phyloP scores from a whole-genome alignment of 1,284 basidiomycete genomes.

The Boletus smithii region DNA sequence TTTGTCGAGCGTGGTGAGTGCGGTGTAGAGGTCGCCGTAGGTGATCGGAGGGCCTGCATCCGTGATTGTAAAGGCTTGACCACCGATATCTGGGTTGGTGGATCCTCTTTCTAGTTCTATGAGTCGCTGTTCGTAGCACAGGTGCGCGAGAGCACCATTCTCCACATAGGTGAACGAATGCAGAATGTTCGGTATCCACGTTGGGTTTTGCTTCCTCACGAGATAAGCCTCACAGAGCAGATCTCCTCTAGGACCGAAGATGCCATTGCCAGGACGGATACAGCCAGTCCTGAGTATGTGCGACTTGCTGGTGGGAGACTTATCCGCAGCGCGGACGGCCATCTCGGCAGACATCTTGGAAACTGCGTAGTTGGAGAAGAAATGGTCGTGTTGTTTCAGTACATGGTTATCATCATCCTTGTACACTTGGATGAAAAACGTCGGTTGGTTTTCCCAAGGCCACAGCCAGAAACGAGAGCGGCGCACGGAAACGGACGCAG shows the following conservation, averaged over 20 bases:
- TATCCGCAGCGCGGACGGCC: conserved; percentile 55
- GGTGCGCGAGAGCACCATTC: conserved; percentile 66
- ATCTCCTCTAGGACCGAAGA: conserved; percentile 72
- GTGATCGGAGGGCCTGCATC: conserved; percentile 61
- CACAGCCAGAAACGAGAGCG: conserved; percentile 59
- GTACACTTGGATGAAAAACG: conserved; percentile 53
- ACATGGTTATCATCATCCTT: conserved; percentile 51
- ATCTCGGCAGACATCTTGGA: conserved; percentile 55
- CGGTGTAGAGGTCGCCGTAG: conserved; percentile 57
- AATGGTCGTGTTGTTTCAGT: conserved; percentile 51
- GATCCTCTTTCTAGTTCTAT: conserved; percentile 42
- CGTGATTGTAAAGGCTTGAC: conserved; percentile 60
- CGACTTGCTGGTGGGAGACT: conserved; percentile 33
- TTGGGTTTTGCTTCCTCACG: conserved; percentile 53
- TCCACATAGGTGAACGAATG: conserved; percentile 71
- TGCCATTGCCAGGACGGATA: conserved; percentile 70
- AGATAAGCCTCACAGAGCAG: conserved; percentile 61
- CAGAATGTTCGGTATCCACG: conserved; percentile 56
- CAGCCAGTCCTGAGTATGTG: conserved; percentile 58
- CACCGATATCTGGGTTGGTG: conserved; percentile 61
- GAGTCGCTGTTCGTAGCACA: conserved; percentile 69
- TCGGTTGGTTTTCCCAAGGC: conserved; percentile 64
- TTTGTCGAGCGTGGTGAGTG: conserved; percentile 48
- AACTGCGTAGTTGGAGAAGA: conserved; percentile 68
- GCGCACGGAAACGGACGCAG: conserved; percentile 52